Evolutionary conservation across 148 eudicot species (phyloP).

Genomic region (Rhododendron ferrugineum): DNA sequence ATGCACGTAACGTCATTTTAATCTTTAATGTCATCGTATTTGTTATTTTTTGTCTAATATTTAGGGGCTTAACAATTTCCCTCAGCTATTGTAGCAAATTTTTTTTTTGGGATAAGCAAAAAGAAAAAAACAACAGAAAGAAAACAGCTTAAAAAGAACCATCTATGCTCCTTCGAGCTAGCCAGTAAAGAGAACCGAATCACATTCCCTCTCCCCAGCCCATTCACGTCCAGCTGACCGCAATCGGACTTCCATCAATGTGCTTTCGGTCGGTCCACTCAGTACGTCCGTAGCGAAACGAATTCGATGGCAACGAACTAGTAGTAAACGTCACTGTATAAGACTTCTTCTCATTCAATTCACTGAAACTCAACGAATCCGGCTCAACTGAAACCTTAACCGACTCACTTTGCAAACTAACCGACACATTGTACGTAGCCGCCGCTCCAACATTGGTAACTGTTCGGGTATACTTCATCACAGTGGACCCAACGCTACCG

Average conservation of each 20-base stretch:
- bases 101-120: too few species aligned
- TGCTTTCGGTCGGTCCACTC: conserved; percentile 91
- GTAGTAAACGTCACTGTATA: conserved; percentile 62
- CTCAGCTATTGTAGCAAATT: too few species aligned
- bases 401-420: conserved; percentile 33
- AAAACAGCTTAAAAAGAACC: background rate
- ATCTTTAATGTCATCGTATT: too few species aligned
- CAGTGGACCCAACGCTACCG: conserved; percentile 11
- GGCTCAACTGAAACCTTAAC: conserved; percentile 68
- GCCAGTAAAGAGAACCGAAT: background rate
- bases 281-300: conserved; percentile 51
- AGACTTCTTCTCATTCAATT: conserved; percentile 60
- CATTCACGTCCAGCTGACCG: conserved; percentile 54
- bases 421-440: conserved; percentile 52
- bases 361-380: conserved; percentile 42
- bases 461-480: conserved; percentile 53
- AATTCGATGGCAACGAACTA: conserved; percentile 40
- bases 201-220: background rate
- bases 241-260: conserved; percentile 74
- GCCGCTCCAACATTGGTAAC: conserved; percentile 76
- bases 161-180: background rate
- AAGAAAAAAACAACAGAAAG: background rate
- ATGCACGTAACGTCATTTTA: too few species aligned
- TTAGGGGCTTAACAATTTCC: too few species aligned
- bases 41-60: too few species aligned